Percentiles rank a stretch among this genome's conserved stretches.
phyloP scores from a whole-genome alignment of 371 early-diverging fungal genomes.

The Mortierella sp. region DNA sequence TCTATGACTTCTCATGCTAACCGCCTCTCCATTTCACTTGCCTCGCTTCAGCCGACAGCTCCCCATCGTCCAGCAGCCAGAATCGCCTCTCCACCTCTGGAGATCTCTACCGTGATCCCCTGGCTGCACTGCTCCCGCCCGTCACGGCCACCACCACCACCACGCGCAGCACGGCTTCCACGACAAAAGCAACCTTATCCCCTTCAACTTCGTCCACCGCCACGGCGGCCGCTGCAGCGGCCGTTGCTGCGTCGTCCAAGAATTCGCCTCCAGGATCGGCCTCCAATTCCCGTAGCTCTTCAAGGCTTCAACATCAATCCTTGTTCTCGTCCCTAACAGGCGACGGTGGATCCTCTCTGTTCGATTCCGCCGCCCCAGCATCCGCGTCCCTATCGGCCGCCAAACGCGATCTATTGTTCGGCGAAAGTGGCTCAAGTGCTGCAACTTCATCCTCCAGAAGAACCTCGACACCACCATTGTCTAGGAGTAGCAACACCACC shows the following conservation, averaged over 20 bases:
- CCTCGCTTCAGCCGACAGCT: slow-evolving; percentile 9
- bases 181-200: slow-evolving; percentile 38
- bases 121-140: slow-evolving; percentile 44
- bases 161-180: slow-evolving; percentile 28
- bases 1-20: too few relatives aligned
- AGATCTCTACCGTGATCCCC: slow-evolving; percentile 49
- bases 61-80: slow-evolving; percentile 20
- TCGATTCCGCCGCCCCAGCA: slow-evolving; percentile 28
- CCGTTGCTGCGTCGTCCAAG: slow-evolving; percentile 10
- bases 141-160: slow-evolving; percentile 44
- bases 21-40: neutral
- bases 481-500: slow-evolving; percentile 13
- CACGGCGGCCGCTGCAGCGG: slow-evolving; percentile 2
- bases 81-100: slow-evolving; percentile 32
- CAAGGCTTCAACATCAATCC: slow-evolving; percentile 41
- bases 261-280: slow-evolving; percentile 41
- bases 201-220: slow-evolving; percentile 13
- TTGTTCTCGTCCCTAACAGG: slow-evolving; percentile 44
- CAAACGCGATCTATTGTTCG: slow-evolving; percentile 46
- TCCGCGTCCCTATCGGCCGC: slow-evolving; percentile 29
- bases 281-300: slow-evolving; percentile 42
- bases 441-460: slow-evolving; percentile 25
- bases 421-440: slow-evolving; percentile 14
- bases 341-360: slow-evolving; percentile 26
- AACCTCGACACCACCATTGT: slow-evolving; percentile 37